Evolutionary conservation across 2,329 filamentous ascomycete genomes (phyloP).

Genomic region (Ophiostoma quercus): DNA sequence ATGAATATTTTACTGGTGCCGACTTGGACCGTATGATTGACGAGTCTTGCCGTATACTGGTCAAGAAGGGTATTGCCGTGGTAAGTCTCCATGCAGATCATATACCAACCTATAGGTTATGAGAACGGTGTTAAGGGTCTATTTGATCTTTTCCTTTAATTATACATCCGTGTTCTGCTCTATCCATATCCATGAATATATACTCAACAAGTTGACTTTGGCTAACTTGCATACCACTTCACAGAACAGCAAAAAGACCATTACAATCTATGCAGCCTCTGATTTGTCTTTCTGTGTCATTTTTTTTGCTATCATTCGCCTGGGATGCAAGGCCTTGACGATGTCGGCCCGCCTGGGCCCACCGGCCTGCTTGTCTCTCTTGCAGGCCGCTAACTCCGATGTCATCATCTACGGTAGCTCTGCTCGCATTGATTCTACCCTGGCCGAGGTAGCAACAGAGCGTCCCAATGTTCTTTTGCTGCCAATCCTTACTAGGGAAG

Average conservation of each 20-base stretch:
- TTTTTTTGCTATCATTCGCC: constrained; percentile 41
- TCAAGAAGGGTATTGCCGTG: constrained; percentile 33
- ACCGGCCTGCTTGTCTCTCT: constrained; percentile 38
- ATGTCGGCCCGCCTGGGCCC: constrained; percentile 41
- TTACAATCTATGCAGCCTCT: constrained; percentile 40
- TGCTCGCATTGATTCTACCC: constrained; percentile 33
- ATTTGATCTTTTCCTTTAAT: background rate
- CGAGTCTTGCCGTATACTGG: constrained; percentile 33
- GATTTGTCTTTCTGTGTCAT: constrained; percentile 41
- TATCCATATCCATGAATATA: background rate
- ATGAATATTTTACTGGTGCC: constrained; percentile 40
- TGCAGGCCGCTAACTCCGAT: constrained; percentile 35
- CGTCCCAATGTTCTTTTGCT: constrained; percentile 29
- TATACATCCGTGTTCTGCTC: background rate
- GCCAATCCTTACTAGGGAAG: constrained; percentile 21
- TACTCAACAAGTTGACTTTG: background rate
- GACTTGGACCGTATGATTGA: constrained; percentile 40
- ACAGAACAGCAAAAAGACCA: constrained; percentile 32
- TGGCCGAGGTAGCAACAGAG: constrained; percentile 30
- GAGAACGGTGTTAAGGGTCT: background rate
- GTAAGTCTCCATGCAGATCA: constrained; percentile 15
- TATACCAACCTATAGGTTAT: background rate
- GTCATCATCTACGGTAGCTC: constrained; percentile 38
- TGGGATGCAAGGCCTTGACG: constrained; percentile 42
- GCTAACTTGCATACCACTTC: background rate